These are phyloP conservation scores for Elongisporangium anandrum DNA, from an alignment of 352 stramenopile species.

Conservation along the genomic window DNA sequence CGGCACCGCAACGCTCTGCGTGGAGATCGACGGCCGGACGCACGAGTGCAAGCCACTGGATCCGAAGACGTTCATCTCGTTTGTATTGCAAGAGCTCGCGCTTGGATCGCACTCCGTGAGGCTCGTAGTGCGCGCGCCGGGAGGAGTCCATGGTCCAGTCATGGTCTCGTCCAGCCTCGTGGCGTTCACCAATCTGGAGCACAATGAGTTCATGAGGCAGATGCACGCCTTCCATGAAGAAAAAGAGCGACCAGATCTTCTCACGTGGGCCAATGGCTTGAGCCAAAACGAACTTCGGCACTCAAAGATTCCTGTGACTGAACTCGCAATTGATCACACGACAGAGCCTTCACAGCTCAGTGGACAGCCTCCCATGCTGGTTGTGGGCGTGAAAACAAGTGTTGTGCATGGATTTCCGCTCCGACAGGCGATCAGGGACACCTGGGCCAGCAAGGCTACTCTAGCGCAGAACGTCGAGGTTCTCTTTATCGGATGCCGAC, in stretches of 20 bases:
- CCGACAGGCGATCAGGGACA: slow-evolving; percentile 34
- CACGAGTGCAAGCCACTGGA: not conserved
- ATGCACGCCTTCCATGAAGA: slow-evolving; percentile 1
- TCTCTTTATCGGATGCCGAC: slow-evolving; percentile 33
- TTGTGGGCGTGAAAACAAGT: slow-evolving; percentile 51
- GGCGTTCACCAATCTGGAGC: not conserved
- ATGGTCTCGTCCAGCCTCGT: not conserved
- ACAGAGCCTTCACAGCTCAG: not conserved
- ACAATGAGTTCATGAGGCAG: not conserved
- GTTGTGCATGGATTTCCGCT: slow-evolving; percentile 22
- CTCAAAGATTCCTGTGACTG: not conserved
- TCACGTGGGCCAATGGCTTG: slow-evolving; percentile 4
- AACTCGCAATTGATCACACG: not conserved
- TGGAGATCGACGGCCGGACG: not conserved
- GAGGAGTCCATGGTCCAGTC: not conserved
- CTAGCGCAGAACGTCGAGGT: slow-evolving; percentile 19
- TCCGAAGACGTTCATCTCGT: not conserved
- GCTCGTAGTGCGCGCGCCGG: not conserved
- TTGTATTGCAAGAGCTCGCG: not conserved
- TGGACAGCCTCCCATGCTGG: slow-evolving; percentile 8
- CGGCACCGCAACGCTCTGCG: not conserved
- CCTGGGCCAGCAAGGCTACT: slow-evolving; percentile 20
- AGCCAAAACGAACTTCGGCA: no score
- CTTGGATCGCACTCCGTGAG: not conserved
- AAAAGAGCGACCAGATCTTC: slow-evolving; percentile 1